Evolutionary conservation across 2,329 filamentous ascomycete species (phyloP), one percentile per base, ranked within the genome.

Genomic region (Beauveria scarabaeidicola): DNA sequence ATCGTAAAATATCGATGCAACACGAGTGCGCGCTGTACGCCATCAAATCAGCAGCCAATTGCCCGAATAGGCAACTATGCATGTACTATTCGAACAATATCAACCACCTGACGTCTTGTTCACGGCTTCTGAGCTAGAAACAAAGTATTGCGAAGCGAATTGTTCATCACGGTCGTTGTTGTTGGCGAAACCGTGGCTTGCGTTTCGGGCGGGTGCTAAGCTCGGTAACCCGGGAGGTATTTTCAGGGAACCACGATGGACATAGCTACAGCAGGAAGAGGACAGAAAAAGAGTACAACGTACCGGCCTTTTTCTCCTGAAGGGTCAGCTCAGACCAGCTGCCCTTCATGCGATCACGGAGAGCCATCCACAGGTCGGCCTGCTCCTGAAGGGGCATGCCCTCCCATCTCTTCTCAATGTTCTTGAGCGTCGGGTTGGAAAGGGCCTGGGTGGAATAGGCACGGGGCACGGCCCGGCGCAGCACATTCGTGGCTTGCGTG

Each of bases 351-450:
- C 94, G 89, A 80, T 99, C 94, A 77, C 94, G 86, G 76, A 99
- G 82, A 69, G 89, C 82, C 94, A 99, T 99, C 94, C 94, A 99
- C 70, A 99, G 82, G 74, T 99, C 94, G 67, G 94, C 94, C 86
- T 99, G 94, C 85, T 99, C 94, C 83, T 96, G 91, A 65, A 94
- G 91, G 62, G 93, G 92, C 90, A 97, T 92, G 65, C 81, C 85
- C 82, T 99, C 94, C 94, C 94, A 99, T 81, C 94, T 85, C 88
- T 96, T 97, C 87, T 99, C 94, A 73, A 99, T 97, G 79, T 96
- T 91, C 77, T 91, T 90, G 72, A 99, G 85, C 61, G 91, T 97
- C 68, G 95, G 94, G 82, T 97, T 97, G 72, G 92, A 95, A 78
- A 99, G 95, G 74, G 93, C 92, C 76, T 96, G 91, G 68, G 89